Percentiles rank a stretch among this genome's conserved stretches.
These are phyloP conservation scores for Vanderwaltozyma verrucispora DNA, from an alignment of 805 yeast genomes.

Conservation along the genomic window DNA sequence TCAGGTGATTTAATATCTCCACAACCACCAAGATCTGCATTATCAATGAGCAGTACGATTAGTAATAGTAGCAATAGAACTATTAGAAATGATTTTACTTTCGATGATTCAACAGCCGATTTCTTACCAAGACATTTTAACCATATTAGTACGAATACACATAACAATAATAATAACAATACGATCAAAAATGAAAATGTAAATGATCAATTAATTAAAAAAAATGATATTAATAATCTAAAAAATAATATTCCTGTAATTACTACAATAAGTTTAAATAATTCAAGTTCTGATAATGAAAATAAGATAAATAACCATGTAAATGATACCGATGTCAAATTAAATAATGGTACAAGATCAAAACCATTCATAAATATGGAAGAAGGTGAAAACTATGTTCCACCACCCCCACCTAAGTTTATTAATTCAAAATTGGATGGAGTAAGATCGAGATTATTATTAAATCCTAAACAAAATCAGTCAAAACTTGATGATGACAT, in stretches of 20 bases:
- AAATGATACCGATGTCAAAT: too few relatives aligned
- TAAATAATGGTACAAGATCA: background rate
- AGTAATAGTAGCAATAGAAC: background rate
- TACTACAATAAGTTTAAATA: background rate
- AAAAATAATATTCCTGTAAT: background rate
- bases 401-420: conserved; percentile 21
- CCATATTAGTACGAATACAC: background rate
- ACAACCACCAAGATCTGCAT: conserved; percentile 10
- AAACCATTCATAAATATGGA: background rate
- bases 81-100: background rate
- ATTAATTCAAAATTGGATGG: conserved; percentile 27
- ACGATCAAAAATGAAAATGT: background rate
- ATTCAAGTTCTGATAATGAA: too few relatives aligned
- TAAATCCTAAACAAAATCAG: conserved; percentile 15
- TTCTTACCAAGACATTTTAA: background rate
- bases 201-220: background rate
- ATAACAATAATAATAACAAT: background rate
- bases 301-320: too few relatives aligned
- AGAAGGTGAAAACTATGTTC: conserved; percentile 9
- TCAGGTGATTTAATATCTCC: conserved; percentile 6
- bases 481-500: conserved; percentile 15
- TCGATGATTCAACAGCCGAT: background rate
- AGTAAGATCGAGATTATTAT: conserved; percentile 19
- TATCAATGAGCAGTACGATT: conserved; percentile 6
- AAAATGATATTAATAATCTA: too few relatives aligned